phyloP scores from a whole-genome alignment of 164 flowering plant genomes.

The Liriodendron chinense region DNA sequence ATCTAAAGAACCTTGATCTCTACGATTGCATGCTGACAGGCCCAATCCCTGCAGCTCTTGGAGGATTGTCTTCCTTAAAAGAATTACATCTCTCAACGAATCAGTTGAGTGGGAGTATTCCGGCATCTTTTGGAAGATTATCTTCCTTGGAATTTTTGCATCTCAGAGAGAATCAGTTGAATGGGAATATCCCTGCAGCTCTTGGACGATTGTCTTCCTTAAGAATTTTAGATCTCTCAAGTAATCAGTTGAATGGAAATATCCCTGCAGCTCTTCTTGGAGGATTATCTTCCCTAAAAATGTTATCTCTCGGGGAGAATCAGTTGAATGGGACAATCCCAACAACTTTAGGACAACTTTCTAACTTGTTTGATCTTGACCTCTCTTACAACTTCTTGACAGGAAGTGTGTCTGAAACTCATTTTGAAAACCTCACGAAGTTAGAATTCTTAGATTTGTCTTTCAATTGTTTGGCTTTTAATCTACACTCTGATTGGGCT shows the following conservation, averaged over 20 bases:
- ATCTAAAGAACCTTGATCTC: background rate
- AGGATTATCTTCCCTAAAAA: no score
- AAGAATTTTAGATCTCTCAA: background rate
- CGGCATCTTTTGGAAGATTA: no score
- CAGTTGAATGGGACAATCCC: background rate
- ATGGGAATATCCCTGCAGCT: background rate
- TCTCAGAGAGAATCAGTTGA: no score
- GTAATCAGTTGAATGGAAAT: background rate
- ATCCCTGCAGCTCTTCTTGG: no score
- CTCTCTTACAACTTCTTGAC: background rate
- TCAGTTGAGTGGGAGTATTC: background rate
- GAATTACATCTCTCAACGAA: background rate
- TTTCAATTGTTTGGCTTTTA: slow-evolving; percentile 9
- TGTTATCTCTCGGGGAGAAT: no score
- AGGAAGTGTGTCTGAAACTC: background rate
- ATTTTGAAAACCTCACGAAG: background rate
- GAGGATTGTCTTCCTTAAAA: background rate
- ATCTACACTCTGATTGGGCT: slow-evolving; percentile 15
- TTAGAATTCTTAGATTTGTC: background rate
- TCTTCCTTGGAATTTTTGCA: no score
- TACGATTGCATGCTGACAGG: background rate
- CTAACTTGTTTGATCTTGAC: background rate
- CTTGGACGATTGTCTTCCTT: background rate
- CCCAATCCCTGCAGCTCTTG: background rate
- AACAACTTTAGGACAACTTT: background rate